Conservation (phyloP, 1,139 yeast genomes). For the Pichia cactophila region DNA sequence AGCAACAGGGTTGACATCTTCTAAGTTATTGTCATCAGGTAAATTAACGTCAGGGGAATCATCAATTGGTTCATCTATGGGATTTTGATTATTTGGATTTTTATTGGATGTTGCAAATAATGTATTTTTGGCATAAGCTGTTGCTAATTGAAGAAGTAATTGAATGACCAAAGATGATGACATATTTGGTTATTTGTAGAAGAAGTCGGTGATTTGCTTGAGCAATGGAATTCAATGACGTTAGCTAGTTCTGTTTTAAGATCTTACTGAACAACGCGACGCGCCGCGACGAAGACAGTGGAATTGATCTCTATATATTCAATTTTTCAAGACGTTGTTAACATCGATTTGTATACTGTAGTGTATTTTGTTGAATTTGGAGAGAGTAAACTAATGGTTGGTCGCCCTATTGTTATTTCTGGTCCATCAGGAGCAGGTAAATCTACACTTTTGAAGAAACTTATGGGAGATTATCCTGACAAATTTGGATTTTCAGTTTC, state of each 20-base stretch:
- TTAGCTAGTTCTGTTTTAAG: too few species aligned
- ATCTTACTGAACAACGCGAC: too few species aligned
- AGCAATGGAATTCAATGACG: too few species aligned
- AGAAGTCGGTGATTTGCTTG: neutral
- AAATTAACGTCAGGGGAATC: conserved; percentile 42
- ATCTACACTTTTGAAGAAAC: conserved; percentile 82
- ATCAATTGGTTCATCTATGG: conserved; percentile 29
- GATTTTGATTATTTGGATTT: neutral
- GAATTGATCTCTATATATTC: too few species aligned
- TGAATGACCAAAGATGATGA: neutral
- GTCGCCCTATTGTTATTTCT: conserved; percentile 87
- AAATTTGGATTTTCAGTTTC: conserved; percentile 91
- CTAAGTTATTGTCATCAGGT: conserved; percentile 51
- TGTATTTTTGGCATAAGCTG: neutral
- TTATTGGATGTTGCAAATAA: neutral
- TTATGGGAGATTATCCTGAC: conserved; percentile 84
- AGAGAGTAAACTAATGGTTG: conserved; percentile 25
- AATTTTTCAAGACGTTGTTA: neutral
- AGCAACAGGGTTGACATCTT: conserved; percentile 80
- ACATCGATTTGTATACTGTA: neutral
- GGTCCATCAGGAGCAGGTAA: conserved; percentile 98
- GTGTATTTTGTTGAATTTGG: neutral
- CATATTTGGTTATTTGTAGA: neutral
- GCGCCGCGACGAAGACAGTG: too few species aligned
- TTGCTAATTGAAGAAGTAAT: neutral